Percentiles rank a stretch among this genome's conserved stretches.
These are phyloP conservation scores for Sindora glabra DNA, from an alignment of 306 rosid species.

Conservation along the genomic window DNA sequence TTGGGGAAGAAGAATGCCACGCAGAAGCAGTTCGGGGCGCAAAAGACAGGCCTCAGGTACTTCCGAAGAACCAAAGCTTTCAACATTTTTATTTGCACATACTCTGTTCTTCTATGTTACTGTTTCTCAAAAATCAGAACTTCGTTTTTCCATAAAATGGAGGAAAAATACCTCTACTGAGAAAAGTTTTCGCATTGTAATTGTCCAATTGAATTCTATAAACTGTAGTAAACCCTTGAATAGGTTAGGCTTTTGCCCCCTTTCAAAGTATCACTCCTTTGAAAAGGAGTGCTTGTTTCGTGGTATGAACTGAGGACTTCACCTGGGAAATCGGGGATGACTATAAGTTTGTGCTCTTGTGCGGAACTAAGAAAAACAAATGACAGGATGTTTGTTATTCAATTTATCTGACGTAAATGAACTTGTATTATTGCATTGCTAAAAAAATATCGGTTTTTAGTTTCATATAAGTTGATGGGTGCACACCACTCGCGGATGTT, in stretches of 20 bases:
- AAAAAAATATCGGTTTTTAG: neutral
- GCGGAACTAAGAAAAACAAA: neutral
- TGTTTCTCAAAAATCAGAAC: neutral
- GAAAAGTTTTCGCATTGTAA: neutral
- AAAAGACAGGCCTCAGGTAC: conserved; percentile 1
- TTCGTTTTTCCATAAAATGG: too few relatives aligned
- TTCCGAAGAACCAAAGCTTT: neutral
- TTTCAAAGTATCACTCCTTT: neutral
- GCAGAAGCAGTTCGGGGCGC: conserved; percentile 10
- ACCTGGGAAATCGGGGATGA: neutral
- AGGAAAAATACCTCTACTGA: neutral
- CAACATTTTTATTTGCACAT: neutral
- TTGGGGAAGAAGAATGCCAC: conserved; percentile 20
- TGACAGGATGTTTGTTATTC: neutral
- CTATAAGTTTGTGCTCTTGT: too few relatives aligned
- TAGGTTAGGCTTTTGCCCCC: neutral
- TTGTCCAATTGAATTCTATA: neutral
- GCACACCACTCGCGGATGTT: neutral
- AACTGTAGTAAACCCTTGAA: neutral
- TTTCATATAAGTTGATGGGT: neutral
- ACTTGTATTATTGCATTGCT: neutral
- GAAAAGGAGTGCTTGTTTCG: neutral
- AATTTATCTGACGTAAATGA: neutral
- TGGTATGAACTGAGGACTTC: neutral
- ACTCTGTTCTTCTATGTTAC: neutral